Evolutionary conservation across 495 filamentous ascomycete species (phyloP), one percentile per base, ranked within the genome.

Genomic region (Penicillium tannophilum): DNA sequence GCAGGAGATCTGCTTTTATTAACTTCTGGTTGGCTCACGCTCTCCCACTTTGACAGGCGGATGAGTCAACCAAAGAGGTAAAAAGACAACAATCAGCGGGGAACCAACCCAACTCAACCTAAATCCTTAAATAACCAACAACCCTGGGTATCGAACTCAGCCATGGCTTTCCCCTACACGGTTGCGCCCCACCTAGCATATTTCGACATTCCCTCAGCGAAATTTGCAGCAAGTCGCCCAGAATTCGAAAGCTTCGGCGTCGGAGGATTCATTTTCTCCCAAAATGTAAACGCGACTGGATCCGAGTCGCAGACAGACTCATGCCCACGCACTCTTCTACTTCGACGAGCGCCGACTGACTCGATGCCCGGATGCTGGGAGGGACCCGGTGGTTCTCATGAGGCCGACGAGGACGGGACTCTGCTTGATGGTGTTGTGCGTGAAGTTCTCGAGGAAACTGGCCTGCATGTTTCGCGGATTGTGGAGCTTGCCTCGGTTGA

Each of bases 371-470:
- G 74, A 14, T 65, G 63, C 56, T 86, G 86, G 86, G 86, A 89
- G 58, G 67, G 82, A 1, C 85, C 85, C 2, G 84, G 86, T 2
- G 86, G 86, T 5, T 69, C 73, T 11, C 63, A 64, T 35, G 84
- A 87, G 24, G 52, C 62, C 2, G 55, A 66, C 16, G 55, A 66
- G 16, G 83, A 87, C 51, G 59, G 64, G 11, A 85, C 79, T 0
- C 67, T 89, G 16, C 72, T 88, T 0, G 77, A 82, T 47, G 78
- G 78, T 0, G 76, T 81, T 0, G 84, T 72, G 14, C 70, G 86
- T 1, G 84, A 87, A 63, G 76, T 85, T 2, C 68, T 73, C 26
- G 86, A 89, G 66, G 85, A 88, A 63, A 84, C 80, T 0, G 86
- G 84, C 3, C 60, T 88, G 48, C 68, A 72, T 45, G 77, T 84